Evolutionary conservation across 2,329 filamentous ascomycete species (phyloP).

Genomic region (Microsporum audouinii): DNA sequence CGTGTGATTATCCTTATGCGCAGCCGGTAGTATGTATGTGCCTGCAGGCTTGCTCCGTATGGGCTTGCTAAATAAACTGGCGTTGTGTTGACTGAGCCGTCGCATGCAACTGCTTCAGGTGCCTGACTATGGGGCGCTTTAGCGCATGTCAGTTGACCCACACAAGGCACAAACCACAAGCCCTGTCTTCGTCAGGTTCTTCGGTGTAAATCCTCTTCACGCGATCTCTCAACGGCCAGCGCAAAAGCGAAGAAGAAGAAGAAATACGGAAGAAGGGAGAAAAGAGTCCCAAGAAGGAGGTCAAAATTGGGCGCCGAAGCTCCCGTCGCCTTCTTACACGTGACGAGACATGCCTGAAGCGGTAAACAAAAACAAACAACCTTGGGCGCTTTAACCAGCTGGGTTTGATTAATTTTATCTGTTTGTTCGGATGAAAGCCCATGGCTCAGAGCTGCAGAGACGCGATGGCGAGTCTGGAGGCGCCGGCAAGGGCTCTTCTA

Average conservation of each 20-base stretch:
- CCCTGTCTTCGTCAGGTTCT: background rate
- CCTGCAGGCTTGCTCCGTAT: background rate
- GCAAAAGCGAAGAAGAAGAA: background rate
- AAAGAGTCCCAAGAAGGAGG: background rate
- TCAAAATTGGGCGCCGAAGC: background rate
- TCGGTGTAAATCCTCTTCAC: background rate
- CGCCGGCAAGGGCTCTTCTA: constrained; percentile 26
- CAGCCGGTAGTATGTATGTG: background rate
- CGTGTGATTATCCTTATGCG: background rate
- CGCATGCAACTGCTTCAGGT: background rate
- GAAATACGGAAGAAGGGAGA: background rate
- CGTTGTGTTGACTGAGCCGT: background rate
- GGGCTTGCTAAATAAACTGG: background rate
- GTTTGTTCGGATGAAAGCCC: constrained; percentile 8
- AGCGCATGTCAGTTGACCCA: constrained; percentile 4
- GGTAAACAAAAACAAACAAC: background rate
- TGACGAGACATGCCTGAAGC: background rate
- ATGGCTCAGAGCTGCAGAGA: constrained; percentile 27
- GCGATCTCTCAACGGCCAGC: background rate
- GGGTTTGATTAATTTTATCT: background rate
- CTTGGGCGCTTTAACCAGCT: background rate
- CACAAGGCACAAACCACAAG: background rate
- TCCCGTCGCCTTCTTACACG: background rate
- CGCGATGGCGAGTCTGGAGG: constrained; percentile 24
- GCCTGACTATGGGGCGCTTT: background rate